Conservation (phyloP, 768 basidiomycete species). For the Amanita fuliginea region DNA sequence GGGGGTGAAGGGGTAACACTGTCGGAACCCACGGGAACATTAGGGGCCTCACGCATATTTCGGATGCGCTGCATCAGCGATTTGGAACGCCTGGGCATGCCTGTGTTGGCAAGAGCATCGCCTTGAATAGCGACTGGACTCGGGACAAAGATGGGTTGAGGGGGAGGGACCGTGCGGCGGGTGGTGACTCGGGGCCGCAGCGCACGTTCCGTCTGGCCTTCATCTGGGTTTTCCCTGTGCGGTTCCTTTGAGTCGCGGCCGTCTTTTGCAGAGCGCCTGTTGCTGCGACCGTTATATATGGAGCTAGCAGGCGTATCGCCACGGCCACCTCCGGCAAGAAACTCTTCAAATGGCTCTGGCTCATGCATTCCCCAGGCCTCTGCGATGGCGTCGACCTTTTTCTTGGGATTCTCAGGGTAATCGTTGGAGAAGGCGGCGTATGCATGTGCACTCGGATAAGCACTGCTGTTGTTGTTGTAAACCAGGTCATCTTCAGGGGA, state of each 20-base stretch:
- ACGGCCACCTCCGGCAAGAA: constrained; percentile 68
- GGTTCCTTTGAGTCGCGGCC: constrained; percentile 24
- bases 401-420: constrained; percentile 60
- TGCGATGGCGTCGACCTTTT: constrained; percentile 80
- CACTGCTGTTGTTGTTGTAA: constrained; percentile 28
- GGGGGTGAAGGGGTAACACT: constrained; percentile 29
- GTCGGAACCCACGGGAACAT: constrained; percentile 55
- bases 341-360: constrained; percentile 86
- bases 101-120: constrained; percentile 33
- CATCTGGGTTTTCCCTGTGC: constrained; percentile 27
- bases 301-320: constrained; percentile 50
- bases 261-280: constrained; percentile 30
- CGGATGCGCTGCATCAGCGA: constrained; percentile 84
- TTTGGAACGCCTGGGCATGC: constrained; percentile 58
- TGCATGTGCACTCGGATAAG: constrained; percentile 44
- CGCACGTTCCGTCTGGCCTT: constrained; percentile 13
- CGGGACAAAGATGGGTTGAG: constrained; percentile 72
- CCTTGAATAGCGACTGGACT: constrained; percentile 31
- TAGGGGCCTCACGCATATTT: constrained; percentile 80
- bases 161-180: constrained; percentile 63
- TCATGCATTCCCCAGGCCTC: constrained; percentile 93
- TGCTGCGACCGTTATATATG: constrained; percentile 45
- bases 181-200: constrained; percentile 23
- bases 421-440: constrained; percentile 36
- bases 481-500: constrained; percentile 29